phyloP scores from a whole-genome alignment of 495 filamentous ascomycete genomes.

The Xeromyces bisporus region DNA sequence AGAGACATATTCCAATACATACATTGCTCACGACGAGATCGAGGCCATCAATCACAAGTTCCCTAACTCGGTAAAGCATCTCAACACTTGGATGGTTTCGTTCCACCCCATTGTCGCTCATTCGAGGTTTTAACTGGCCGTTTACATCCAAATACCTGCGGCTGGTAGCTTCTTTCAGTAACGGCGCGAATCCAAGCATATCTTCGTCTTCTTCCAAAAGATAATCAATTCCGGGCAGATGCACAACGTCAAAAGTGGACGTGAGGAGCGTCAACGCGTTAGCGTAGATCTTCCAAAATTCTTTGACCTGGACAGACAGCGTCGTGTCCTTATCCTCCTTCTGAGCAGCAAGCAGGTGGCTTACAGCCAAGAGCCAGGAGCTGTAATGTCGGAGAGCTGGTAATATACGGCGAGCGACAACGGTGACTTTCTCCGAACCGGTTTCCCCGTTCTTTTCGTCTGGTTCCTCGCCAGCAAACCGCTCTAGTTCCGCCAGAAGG shows the following conservation, averaged over 20 bases:
- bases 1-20: constrained; percentile 4
- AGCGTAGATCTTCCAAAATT: constrained; percentile 58
- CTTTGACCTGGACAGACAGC: constrained; percentile 41
- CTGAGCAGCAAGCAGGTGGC: constrained; percentile 32
- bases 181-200: constrained; percentile 55
- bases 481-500: constrained; percentile 49
- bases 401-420: constrained; percentile 45
- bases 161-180: constrained; percentile 34
- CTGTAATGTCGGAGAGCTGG: constrained; percentile 58
- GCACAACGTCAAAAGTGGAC: constrained; percentile 38
- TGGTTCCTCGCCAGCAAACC: constrained; percentile 33
- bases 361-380: constrained; percentile 46
- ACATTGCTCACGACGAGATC: constrained; percentile 39
- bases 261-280: constrained; percentile 46
- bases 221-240: constrained; percentile 44
- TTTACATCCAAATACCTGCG: constrained; percentile 30
- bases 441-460: constrained; percentile 17
- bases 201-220: constrained; percentile 64
- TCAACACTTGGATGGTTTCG: constrained; percentile 48
- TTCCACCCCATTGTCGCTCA: constrained; percentile 37
- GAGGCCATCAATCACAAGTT: constrained; percentile 50
- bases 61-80: constrained; percentile 51
- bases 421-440: constrained; percentile 40
- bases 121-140: constrained; percentile 34
- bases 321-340: constrained; percentile 38